Percentiles rank a stretch among this genome's conserved stretches.
These are phyloP conservation scores for Inga leiocalycina DNA, from an alignment of 306 rosid genomes.

Conservation along the genomic window DNA sequence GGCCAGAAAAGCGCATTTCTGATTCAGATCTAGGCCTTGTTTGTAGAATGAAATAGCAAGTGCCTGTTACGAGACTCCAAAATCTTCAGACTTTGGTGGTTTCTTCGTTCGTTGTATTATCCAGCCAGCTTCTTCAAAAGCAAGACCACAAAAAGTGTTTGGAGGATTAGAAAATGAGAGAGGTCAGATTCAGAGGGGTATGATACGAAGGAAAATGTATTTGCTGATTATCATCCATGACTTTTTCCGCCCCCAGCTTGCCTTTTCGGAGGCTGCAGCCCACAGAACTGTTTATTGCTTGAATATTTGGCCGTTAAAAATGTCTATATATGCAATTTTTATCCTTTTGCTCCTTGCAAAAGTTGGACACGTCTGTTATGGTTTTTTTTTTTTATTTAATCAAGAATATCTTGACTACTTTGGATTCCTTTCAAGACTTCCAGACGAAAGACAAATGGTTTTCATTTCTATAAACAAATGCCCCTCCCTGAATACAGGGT, in stretches of 20 bases:
- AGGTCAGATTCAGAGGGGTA: neutral
- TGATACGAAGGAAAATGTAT: neutral
- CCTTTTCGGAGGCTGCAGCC: neutral
- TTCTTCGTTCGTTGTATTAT: neutral
- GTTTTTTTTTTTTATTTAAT: too few relatives aligned
- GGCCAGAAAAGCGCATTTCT: neutral
- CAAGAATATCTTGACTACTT: too few relatives aligned
- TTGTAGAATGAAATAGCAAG: neutral
- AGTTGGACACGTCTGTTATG: too few relatives aligned
- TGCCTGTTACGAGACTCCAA: neutral
- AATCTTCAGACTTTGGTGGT: neutral
- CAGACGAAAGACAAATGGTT: too few relatives aligned
- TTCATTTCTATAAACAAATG: too few relatives aligned
- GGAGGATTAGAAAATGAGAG: slow-evolving; percentile 28
- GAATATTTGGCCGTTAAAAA: too few relatives aligned
- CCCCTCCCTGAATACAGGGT: too few relatives aligned
- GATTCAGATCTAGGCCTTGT: slow-evolving; percentile 38
- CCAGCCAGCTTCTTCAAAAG: neutral
- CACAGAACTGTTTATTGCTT: neutral
- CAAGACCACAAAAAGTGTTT: neutral
- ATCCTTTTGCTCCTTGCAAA: too few relatives aligned
- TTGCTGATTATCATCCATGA: neutral
- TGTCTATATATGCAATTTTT: too few relatives aligned
- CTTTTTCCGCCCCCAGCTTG: neutral
- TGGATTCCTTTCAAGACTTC: too few relatives aligned